These are phyloP conservation scores for Scytalidium sp. DNA, from an alignment of 2,329 filamentous ascomycete species.

Conservation along the genomic window DNA sequence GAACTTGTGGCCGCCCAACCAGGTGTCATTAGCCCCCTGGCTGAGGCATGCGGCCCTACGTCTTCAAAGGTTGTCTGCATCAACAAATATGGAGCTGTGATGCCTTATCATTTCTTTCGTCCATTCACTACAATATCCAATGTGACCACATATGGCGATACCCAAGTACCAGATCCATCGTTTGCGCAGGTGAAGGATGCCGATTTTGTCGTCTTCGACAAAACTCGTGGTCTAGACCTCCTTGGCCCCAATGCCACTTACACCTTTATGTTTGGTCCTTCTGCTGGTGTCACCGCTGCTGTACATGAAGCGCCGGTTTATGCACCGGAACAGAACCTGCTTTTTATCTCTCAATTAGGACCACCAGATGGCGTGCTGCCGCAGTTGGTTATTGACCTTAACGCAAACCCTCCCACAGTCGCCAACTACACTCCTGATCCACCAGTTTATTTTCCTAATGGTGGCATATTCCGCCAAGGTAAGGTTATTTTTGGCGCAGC, in stretches of 20 bases:
- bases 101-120: slow-evolving; percentile 34
- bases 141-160: slow-evolving; percentile 27
- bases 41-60: slow-evolving; percentile 21
- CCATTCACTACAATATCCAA: slow-evolving; percentile 13
- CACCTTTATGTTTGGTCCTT: slow-evolving; percentile 31
- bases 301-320: slow-evolving; percentile 42
- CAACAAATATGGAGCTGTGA: slow-evolving; percentile 30
- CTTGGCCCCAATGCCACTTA: slow-evolving; percentile 34
- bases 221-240: slow-evolving; percentile 29
- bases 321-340: slow-evolving; percentile 35
- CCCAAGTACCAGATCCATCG: slow-evolving; percentile 26
- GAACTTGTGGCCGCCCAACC: slow-evolving; percentile 14
- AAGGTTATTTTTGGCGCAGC: slow-evolving; percentile 25
- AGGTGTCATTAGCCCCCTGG: slow-evolving; percentile 26
- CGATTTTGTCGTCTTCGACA: slow-evolving; percentile 35
- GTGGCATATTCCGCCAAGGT: slow-evolving; percentile 36
- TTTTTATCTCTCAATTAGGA: slow-evolving; percentile 34
- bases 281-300: slow-evolving; percentile 11
- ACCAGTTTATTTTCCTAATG: slow-evolving; percentile 41
- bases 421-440: slow-evolving; percentile 36
- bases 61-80: slow-evolving; percentile 31
- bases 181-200: slow-evolving; percentile 29
- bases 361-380: slow-evolving; percentile 31
- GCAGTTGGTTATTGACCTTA: slow-evolving; percentile 38
- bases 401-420: slow-evolving; percentile 36